Conservation (phyloP, 495 filamentous ascomycete species). For the Penicillium antarcticum region DNA sequence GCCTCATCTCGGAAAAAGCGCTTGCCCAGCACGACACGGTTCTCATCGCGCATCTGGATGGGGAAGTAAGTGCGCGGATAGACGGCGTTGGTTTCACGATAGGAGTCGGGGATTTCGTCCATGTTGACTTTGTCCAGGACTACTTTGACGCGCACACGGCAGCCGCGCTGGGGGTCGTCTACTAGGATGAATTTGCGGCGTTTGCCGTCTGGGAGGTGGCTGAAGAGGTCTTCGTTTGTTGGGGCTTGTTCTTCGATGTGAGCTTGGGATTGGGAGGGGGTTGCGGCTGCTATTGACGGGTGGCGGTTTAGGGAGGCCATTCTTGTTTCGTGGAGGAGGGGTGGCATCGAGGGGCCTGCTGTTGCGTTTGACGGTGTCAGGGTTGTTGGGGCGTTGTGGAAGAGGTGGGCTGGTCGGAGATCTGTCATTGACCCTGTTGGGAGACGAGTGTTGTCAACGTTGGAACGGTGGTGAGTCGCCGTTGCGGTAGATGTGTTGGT, state of each 20-base stretch:
- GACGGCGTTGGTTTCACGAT: conserved; percentile 81
- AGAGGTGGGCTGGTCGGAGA: conserved; percentile 73
- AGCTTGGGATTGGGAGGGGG: conserved; percentile 2
- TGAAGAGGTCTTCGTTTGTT: conserved; percentile 67
- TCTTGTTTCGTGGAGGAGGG: conserved; percentile 61
- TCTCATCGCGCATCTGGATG: conserved; percentile 76
- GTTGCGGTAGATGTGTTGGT: not conserved
- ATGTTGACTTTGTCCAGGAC: conserved; percentile 85
- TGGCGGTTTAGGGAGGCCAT: conserved; percentile 54
- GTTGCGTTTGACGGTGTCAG: conserved; percentile 46
- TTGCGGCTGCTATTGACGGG: conserved; percentile 35
- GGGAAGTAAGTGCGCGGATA: conserved; percentile 89
- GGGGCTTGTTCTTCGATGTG: conserved; percentile 42
- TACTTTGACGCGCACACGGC: conserved; percentile 80
- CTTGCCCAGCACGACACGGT: conserved; percentile 57
- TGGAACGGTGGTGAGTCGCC: conserved; percentile 24
- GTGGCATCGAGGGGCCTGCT: conserved; percentile 63
- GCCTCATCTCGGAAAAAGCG: conserved; percentile 63
- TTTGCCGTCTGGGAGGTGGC: conserved; percentile 80
- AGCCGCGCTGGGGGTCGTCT: conserved; percentile 75
- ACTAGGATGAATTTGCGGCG: conserved; percentile 95
- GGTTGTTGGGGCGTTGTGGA: conserved; percentile 67
- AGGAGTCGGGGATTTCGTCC: conserved; percentile 90
- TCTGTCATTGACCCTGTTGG: conserved; percentile 40
- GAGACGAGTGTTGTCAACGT: conserved; percentile 17